Evolutionary conservation across 164 flowering plant species (phyloP), one percentile per base, ranked within the genome.

Genomic region (Dillenia suffruticosa): DNA sequence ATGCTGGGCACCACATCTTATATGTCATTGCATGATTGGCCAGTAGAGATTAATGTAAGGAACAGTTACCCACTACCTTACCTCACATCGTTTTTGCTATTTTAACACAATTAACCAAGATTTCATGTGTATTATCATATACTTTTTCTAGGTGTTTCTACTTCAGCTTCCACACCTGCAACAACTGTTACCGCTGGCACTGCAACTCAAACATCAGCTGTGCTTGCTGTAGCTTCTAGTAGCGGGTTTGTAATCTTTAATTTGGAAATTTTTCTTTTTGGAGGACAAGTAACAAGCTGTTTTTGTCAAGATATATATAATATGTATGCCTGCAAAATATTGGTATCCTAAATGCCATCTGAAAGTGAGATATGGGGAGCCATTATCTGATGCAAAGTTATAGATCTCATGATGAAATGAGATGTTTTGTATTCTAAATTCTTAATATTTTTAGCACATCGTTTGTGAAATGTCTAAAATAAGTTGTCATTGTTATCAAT

Each of bases 181-280:
- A 50, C 85, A 46, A 57, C 77, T 51, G 73, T 66, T 72, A 10
- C 83, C 62, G 65, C 62, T 55, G 40, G 77, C 45, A 62, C 79
- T 66, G 62, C 82, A 50, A 67, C 81, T 62, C 95, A 88, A 69
- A 65, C 85, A 59, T 64, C 90, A 51, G 72, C 84, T 46, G 58
- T 88, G n/a, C 70, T 82, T 65, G 73, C 61, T 73, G 77, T 79
- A 47, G 81, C 92, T 65, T 74, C 85, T 22, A 84, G 81, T 73
- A 75, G 87, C 73, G 89, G 98, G 98, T 90, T 19, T 19, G 92
- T 77, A 40, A 40, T 43, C 40, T 54, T 54, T 9, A 46, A 51
- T 8, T 26, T n/a, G 56, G 1, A 6, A 9, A 54, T 17, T 49
- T 32, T 32, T 32, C 40, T 32, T 32, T 32, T 32, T 32, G 6